phyloP scores from a whole-genome alignment of 225 moss, liverwort and hornwort genomes.

The Bryum argenteum region DNA sequence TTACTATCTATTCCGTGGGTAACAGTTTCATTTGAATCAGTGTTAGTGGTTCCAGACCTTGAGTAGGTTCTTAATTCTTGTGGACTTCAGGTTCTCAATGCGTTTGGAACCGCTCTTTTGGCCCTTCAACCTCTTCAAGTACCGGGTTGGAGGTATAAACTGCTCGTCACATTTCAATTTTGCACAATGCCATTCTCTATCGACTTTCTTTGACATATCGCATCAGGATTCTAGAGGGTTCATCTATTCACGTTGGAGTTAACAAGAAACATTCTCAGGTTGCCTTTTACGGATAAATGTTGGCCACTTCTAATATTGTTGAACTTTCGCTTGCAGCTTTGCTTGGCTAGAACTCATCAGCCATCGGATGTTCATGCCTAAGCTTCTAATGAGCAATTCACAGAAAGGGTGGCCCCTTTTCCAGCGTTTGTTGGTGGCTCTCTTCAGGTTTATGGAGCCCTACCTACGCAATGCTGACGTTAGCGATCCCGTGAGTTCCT shows the following conservation, averaged over 20 bases:
- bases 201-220: background rate
- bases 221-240: conserved; percentile 1
- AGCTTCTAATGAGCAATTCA: conserved; percentile 81
- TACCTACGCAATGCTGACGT: conserved; percentile 95
- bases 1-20: conserved; percentile 12
- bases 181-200: conserved; percentile 17
- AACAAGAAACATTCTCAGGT: background rate
- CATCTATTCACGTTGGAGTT: conserved; percentile 3
- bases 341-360: conserved; percentile 99
- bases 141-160: conserved; percentile 90
- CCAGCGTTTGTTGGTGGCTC: conserved; percentile 90
- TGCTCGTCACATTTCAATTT: conserved; percentile 9
- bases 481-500: conserved; percentile 84
- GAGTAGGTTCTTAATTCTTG: conserved; percentile 25
- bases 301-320: conserved; percentile 26
- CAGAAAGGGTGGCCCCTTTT: conserved; percentile 98
- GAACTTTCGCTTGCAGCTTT: conserved; percentile 63
- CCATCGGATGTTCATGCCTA: conserved; percentile 99
- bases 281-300: conserved; percentile 18
- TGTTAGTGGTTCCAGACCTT: conserved; percentile 21
- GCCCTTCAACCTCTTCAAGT: conserved; percentile 92
- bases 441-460: conserved; percentile 99
- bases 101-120: conserved; percentile 86
- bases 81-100: conserved; percentile 75
- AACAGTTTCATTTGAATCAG: background rate